A percentile compares a stretch with the other conserved stretches of the same genome.
phyloP scores from a whole-genome alignment of 768 basidiomycete species.

The Dioszegia crocea region DNA sequence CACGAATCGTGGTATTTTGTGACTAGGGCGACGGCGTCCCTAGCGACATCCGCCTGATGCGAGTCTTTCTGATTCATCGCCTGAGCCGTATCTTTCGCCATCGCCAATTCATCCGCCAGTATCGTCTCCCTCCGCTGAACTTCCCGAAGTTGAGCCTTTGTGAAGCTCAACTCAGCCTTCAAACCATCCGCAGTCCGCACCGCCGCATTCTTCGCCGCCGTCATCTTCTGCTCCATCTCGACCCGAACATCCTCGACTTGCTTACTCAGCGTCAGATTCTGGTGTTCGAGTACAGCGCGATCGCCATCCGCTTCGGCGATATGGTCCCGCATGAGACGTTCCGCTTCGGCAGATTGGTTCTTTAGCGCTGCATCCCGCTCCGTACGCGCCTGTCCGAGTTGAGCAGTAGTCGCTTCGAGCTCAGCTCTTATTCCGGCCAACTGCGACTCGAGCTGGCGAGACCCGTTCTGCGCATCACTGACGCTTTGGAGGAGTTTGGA shows the following conservation, averaged over 20 bases:
- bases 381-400: slow-evolving; percentile 62
- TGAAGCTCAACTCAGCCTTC: slow-evolving; percentile 64
- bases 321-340: slow-evolving; percentile 72
- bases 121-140: slow-evolving; percentile 34
- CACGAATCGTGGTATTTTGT: slow-evolving; percentile 46
- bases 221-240: slow-evolving; percentile 47
- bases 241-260: slow-evolving; percentile 67
- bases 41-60: slow-evolving; percentile 34
- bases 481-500: slow-evolving; percentile 65
- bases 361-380: slow-evolving; percentile 77
- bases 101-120: slow-evolving; percentile 38
- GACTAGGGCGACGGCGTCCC: slow-evolving; percentile 44
- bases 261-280: slow-evolving; percentile 69
- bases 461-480: slow-evolving; percentile 69
- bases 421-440: slow-evolving; percentile 67
- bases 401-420: slow-evolving; percentile 65
- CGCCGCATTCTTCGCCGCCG: slow-evolving; percentile 24
- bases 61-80: slow-evolving; percentile 24
- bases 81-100: slow-evolving; percentile 35
- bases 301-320: slow-evolving; percentile 91
- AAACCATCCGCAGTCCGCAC: slow-evolving; percentile 56
- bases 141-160: slow-evolving; percentile 44
- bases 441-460: slow-evolving; percentile 71
- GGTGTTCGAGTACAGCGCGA: slow-evolving; percentile 83
- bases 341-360: slow-evolving; percentile 62